These are phyloP conservation scores for Fusarium pseudonygamai DNA, from an alignment of 2,329 filamentous ascomycete species.

Conservation along the genomic window DNA sequence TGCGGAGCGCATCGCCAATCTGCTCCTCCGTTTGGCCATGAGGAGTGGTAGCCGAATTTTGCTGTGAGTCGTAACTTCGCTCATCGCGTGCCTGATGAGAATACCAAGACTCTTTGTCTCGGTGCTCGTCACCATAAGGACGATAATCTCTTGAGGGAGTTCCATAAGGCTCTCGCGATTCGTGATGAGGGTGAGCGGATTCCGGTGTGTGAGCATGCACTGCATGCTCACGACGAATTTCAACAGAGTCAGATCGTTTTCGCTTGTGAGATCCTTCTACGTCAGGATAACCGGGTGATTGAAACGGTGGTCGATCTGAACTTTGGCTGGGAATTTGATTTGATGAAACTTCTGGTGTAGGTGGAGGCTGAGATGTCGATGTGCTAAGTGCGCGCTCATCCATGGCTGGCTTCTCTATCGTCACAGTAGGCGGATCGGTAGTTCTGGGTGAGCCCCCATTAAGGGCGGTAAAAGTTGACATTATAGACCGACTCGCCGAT, in stretches of 20 bases:
- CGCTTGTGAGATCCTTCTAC: conserved; percentile 67
- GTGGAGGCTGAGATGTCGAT: conserved; percentile 36
- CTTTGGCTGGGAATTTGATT: conserved; percentile 53
- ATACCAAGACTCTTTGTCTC: conserved; percentile 63
- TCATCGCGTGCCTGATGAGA: conserved; percentile 59
- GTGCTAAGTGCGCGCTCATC: conserved; percentile 48
- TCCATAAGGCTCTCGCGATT: conserved; percentile 55
- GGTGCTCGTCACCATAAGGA: conserved; percentile 55
- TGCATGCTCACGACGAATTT: conserved; percentile 53
- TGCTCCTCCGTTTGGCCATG: conserved; percentile 62
- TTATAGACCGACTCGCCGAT: conserved; percentile 39
- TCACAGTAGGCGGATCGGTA: conserved; percentile 47
- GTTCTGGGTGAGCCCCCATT: conserved; percentile 60
- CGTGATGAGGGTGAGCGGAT: conserved; percentile 44
- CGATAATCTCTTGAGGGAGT: conserved; percentile 58
- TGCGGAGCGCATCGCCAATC: conserved; percentile 55
- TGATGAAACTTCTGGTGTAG: conserved; percentile 42
- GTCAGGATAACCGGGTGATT: conserved; percentile 53
- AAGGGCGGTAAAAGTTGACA: conserved; percentile 64
- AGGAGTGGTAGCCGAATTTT: conserved; percentile 56
- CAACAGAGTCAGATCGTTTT: conserved; percentile 74
- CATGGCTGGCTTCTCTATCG: conserved; percentile 45
- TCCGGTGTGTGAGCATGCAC: conserved; percentile 50
- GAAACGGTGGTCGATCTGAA: conserved; percentile 54
- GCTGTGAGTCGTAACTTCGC: conserved; percentile 58